phyloP scores from a whole-genome alignment of 108 stramenopile species.

The Conticribra guillardii region DNA sequence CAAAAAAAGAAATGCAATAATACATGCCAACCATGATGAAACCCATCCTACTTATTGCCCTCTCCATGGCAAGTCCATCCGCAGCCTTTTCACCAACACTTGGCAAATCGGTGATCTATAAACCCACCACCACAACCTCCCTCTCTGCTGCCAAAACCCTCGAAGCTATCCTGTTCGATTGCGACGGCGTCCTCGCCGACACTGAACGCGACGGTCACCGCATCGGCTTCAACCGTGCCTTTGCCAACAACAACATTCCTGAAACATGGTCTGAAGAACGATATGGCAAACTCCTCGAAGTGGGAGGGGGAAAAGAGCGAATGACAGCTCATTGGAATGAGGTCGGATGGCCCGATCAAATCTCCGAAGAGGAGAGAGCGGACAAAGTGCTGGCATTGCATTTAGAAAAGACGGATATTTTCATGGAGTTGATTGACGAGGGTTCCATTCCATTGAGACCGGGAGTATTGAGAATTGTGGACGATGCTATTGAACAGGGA shows the following conservation, averaged over 20 bases:
- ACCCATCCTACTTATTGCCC: too few species aligned
- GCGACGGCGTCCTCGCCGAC: conserved; percentile 95
- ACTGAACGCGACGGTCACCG: conserved; percentile 95
- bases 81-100: neutral
- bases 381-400: conserved; percentile 89
- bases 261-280: conserved; percentile 86
- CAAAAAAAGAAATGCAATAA: too few species aligned
- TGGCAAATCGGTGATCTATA: too few species aligned
- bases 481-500: conserved; percentile 78
- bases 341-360: conserved; percentile 81
- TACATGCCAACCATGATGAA: too few species aligned
- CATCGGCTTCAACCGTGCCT: conserved; percentile 88
- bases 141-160: conserved; percentile 20
- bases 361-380: conserved; percentile 52
- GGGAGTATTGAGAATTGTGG: conserved; percentile 86
- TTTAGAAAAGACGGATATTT: conserved; percentile 91
- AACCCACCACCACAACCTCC: neutral
- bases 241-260: conserved; percentile 70
- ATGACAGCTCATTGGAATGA: conserved; percentile 95
- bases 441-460: conserved; percentile 86
- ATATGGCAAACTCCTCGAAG: conserved; percentile 88
- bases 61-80: too few species aligned
- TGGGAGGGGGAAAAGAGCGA: conserved; percentile 93
- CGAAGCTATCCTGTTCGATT: conserved; percentile 87
- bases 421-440: conserved; percentile 82